These are phyloP conservation scores for Kazachstania kunashirensis DNA, from an alignment of 805 yeast genomes.

Conservation along the genomic window DNA sequence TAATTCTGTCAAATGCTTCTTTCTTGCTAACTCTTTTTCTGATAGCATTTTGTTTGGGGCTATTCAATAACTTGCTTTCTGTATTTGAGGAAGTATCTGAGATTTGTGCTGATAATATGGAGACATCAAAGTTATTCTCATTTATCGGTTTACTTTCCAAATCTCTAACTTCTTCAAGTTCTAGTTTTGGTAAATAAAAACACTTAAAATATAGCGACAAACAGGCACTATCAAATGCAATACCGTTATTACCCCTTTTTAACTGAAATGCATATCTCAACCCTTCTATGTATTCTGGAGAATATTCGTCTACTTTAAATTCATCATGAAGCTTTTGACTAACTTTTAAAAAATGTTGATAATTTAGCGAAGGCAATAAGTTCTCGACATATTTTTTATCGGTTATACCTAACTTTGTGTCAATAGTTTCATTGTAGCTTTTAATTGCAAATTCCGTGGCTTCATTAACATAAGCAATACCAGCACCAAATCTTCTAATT, in stretches of 20 bases:
- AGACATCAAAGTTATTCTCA: no score
- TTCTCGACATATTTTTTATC: conserved; percentile 24
- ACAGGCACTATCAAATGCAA: conserved; percentile 26
- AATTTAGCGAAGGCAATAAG: conserved; percentile 19
- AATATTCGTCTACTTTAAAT: conserved; percentile 12
- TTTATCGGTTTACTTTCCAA: no score
- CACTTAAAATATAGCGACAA: conserved; percentile 24
- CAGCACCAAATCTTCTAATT: conserved; percentile 66
- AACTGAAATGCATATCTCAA: conserved; percentile 22
- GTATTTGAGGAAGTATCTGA: background rate
- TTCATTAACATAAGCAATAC: conserved; percentile 43
- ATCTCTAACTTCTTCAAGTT: background rate
- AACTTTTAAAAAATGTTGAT: conserved; percentile 16
- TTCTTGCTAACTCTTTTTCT: conserved; percentile 29
- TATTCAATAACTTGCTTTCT: background rate
- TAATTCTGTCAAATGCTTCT: conserved; percentile 27
- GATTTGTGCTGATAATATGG: background rate
- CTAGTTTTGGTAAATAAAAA: conserved; percentile 20
- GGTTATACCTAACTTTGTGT: conserved; percentile 13
- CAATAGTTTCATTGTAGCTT: conserved; percentile 17
- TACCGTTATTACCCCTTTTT: conserved; percentile 27
- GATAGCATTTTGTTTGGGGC: conserved; percentile 8
- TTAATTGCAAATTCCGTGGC: conserved; percentile 22
- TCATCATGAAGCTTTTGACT: conserved; percentile 16
- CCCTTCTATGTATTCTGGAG: conserved; percentile 15